phyloP scores from a whole-genome alignment of 1,284 basidiomycete species.

The Phylloboletellus chloephorus region DNA sequence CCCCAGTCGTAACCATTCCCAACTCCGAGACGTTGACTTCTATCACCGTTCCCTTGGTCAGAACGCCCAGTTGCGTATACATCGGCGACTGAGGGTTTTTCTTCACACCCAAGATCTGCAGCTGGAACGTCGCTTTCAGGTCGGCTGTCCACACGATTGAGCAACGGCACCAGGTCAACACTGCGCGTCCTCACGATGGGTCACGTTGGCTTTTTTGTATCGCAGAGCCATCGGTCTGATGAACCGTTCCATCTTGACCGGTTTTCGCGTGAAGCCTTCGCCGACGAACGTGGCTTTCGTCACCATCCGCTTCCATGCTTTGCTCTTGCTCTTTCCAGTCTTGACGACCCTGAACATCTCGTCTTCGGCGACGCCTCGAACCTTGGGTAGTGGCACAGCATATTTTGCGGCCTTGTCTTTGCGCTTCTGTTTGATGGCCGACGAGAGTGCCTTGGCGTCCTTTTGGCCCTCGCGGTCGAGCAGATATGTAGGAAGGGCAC shows the following conservation, averaged over 20 bases:
- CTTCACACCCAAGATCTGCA: slow-evolving; percentile 97
- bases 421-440: slow-evolving; percentile 96
- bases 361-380: slow-evolving; percentile 97
- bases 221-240: slow-evolving; percentile 96
- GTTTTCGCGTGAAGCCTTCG: slow-evolving; percentile 96
- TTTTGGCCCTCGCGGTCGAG: slow-evolving; percentile 97
- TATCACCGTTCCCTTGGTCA: slow-evolving; percentile 98
- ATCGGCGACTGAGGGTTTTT: slow-evolving; percentile 99
- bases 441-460: slow-evolving; percentile 96
- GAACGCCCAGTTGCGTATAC: slow-evolving; percentile 91
- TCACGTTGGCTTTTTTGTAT: slow-evolving; percentile 98
- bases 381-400: slow-evolving; percentile 94
- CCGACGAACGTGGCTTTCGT: slow-evolving; percentile 99
- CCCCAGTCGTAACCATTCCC: slow-evolving; percentile 98
- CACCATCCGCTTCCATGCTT: slow-evolving; percentile 99
- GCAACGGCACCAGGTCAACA: slow-evolving; percentile 1
- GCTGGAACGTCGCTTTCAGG: slow-evolving; percentile 96
- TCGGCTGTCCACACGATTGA: slow-evolving; percentile 56
- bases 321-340: slow-evolving; percentile 95
- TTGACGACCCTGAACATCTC: slow-evolving; percentile 99
- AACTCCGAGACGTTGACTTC: slow-evolving; percentile 98
- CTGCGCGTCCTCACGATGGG: slow-evolving; percentile 75
- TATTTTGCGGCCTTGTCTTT: slow-evolving; percentile 99
- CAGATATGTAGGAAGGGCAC: slow-evolving; percentile 89
- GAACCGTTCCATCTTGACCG: slow-evolving; percentile 98